These are phyloP conservation scores for Themeda triandra DNA, from an alignment of 176 grass and related monocot genomes.

Conservation along the genomic window DNA sequence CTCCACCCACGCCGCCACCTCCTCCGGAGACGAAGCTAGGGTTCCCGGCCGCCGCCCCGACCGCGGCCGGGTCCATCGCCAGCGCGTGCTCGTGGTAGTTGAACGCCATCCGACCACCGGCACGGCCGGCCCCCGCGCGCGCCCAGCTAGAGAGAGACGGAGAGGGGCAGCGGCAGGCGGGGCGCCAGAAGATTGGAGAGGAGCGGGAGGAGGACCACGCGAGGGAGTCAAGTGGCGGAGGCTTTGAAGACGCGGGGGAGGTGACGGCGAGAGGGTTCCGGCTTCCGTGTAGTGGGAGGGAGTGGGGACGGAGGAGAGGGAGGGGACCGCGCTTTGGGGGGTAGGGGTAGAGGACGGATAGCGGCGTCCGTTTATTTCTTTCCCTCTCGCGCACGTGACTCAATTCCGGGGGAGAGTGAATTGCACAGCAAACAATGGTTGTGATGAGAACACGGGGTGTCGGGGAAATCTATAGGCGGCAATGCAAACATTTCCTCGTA, in stretches of 20 bases:
- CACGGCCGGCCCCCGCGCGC: not conserved
- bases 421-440: not conserved
- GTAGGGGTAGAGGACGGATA: conserved; percentile 3
- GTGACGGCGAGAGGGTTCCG: not conserved
- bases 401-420: not conserved
- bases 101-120: conserved; percentile 30
- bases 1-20: not conserved
- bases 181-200: not conserved
- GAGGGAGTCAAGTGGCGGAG: conserved; percentile 15
- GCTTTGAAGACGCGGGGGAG: not conserved
- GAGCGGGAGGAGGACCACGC: not conserved
- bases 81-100: conserved; percentile 50
- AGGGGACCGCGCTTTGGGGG: conserved; percentile 4
- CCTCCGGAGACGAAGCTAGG: conserved; percentile 5
- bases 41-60: not conserved
- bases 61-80: conserved; percentile 36
- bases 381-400: conserved; percentile 19
- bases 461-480: not conserved
- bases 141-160: not conserved
- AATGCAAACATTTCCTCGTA: not conserved
- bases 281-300: too few relatives aligned
- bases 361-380: not conserved
- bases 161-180: not conserved
- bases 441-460: not conserved
- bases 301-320: not conserved